phyloP scores from a whole-genome alignment of 805 yeast genomes.

The Metschnikowia bowlesiae region DNA sequence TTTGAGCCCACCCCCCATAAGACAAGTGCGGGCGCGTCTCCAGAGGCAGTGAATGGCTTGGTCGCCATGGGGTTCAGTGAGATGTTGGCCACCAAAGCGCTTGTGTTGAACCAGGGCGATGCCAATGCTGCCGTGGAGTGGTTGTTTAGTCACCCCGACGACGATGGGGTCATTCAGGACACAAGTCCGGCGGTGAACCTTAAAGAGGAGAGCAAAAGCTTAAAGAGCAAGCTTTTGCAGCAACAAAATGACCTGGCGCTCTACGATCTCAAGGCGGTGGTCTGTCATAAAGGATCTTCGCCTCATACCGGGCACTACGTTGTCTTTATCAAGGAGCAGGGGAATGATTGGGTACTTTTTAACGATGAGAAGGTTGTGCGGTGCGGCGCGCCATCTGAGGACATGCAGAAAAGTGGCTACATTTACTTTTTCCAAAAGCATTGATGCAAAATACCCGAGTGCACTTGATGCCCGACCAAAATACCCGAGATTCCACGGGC shows the following conservation, averaged over 20 bases:
- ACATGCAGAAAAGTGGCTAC: conserved; percentile 45
- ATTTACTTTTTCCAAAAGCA: conserved; percentile 38
- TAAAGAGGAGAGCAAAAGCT: conserved; percentile 16
- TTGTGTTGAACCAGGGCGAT: conserved; percentile 54
- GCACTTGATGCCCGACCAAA: too few species aligned
- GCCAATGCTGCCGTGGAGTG: conserved; percentile 83
- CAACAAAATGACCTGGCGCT: conserved; percentile 14
- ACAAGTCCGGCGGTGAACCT: conserved; percentile 26
- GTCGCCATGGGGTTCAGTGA: conserved; percentile 74
- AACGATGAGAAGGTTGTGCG: conserved; percentile 86
- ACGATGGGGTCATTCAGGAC: conserved; percentile 54
- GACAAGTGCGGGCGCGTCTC: conserved; percentile 18
- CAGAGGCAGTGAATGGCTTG: conserved; percentile 45
- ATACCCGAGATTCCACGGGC: too few species aligned
- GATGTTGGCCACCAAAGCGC: conserved; percentile 67
- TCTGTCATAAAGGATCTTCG: conserved; percentile 87
- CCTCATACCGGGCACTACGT: conserved; percentile 94
- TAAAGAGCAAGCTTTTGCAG: conserved; percentile 12
- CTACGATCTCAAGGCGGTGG: conserved; percentile 56
- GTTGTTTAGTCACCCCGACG: conserved; percentile 81
- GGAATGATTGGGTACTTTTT: conserved; percentile 67
- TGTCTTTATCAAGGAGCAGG: conserved; percentile 52
- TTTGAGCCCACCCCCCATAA: conserved; percentile 25
- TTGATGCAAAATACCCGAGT: not conserved
- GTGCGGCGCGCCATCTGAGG: conserved; percentile 41